Conservation (phyloP, 805 yeast genomes). For the Wickerhamomyces mucosus region DNA sequence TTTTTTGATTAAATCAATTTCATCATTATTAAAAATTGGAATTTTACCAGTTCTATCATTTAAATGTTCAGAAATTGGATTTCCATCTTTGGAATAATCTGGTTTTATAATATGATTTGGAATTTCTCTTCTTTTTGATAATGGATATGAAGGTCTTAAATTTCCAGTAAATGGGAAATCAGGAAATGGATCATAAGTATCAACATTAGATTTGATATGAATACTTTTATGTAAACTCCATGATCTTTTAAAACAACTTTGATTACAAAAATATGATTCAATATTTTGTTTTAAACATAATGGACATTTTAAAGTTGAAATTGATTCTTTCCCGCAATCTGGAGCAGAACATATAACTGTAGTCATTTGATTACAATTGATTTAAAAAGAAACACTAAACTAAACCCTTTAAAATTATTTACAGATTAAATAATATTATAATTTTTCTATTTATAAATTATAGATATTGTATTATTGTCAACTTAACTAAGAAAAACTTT, state of each 20-base stretch:
- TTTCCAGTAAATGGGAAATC: conserved; percentile 64
- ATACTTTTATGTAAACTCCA: conserved; percentile 69
- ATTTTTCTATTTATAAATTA: neutral
- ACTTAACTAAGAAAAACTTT: neutral
- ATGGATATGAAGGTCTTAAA: conserved; percentile 72
- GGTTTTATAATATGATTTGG: conserved; percentile 69
- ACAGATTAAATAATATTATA: neutral
- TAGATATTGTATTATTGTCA: neutral
- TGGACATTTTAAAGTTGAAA: conserved; percentile 78
- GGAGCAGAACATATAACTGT: conserved; percentile 62
- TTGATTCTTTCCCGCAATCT: conserved; percentile 77
- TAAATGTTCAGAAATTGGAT: conserved; percentile 68
- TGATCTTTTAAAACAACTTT: conserved; percentile 66
- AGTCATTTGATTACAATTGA: neutral
- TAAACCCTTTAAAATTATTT: no score
- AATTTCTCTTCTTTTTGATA: conserved; percentile 58
- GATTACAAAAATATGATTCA: conserved; percentile 66
- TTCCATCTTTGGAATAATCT: conserved; percentile 77
- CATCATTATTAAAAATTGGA: conserved; percentile 52
- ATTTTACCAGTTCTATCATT: conserved; percentile 63
- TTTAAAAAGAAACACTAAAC: no score
- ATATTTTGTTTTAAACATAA: conserved; percentile 71
- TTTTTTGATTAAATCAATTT: conserved; percentile 62
- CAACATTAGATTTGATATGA: conserved; percentile 56
- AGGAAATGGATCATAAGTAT: conserved; percentile 80